Base-by-base conservation (phyloP, 371 early-diverging fungal genomes). In the Mortierella sp. region DNA sequence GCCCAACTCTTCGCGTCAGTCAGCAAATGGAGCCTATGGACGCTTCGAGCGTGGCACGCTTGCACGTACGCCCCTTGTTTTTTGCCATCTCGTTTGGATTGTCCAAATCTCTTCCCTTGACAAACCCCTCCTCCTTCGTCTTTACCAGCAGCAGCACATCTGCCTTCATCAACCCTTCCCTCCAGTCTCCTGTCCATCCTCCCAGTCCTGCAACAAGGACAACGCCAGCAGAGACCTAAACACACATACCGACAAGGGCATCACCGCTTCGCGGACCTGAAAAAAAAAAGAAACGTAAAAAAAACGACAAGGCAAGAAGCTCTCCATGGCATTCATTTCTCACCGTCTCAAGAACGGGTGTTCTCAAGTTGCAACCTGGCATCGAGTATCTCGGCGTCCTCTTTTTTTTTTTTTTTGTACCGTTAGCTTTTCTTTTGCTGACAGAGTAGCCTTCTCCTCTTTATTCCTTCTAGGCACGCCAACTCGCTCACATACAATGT, bases 1-100 rank as follows among this genome's bases (percentile, higher is more conserved):
- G 76, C 70, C 71, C 40, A 76, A 76, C 44, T 54, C 50, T 40
- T 71, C 48, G 26, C 69, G 40, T 9, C 76, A 40, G 24, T 69
- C 34, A 34, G 64, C 28, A 31, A 31, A 16, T 34, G 16, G 6
- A 61, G 40, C 67, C 67, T 67, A 67, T 67, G 21, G 43, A 67
- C 11, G 19, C 21, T 21, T 8, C 37, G 31, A 34, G 64, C 67
- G 67, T 67, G 67, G 67, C 67, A 67, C 24, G 40, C 67, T 67
- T 67, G 37, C 34, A 61, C 31, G 61, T 19, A 61, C 31, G 31
- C 64, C 64, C 64, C 64, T 64, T 64, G 64, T 16, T 37, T 37
- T 37, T 64, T 37, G 34, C 64, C 64, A 64, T 64, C 37, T 64
- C 31, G 37, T 34, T 64, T 64, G 64, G 48, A 48, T 48, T 48